Conservation (phyloP, 108 stramenopile species). For the Nitzschia sp. region DNA sequence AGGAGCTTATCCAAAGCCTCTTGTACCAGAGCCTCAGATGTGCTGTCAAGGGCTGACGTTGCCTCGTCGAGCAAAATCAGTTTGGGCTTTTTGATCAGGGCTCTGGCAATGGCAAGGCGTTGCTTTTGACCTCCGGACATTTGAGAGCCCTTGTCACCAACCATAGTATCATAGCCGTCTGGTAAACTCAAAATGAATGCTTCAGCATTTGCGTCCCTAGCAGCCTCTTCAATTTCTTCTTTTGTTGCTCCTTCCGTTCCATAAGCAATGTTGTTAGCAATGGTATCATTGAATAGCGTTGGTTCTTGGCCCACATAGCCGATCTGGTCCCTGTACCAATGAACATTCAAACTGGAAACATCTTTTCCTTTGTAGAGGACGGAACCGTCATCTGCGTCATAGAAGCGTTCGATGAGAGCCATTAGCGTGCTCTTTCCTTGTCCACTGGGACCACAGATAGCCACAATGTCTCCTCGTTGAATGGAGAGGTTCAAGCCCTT, state of each 20-base stretch:
- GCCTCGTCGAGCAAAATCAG: slow-evolving; percentile 89
- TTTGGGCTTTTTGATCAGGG: slow-evolving; percentile 76
- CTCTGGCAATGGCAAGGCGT: slow-evolving; percentile 89
- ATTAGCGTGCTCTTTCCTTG: slow-evolving; percentile 79
- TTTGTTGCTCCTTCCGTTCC: slow-evolving; percentile 59
- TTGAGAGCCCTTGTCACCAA: slow-evolving; percentile 82
- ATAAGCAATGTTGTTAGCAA: slow-evolving; percentile 91
- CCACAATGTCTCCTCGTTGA: slow-evolving; percentile 79
- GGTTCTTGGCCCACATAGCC: slow-evolving; percentile 95
- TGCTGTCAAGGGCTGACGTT: slow-evolving; percentile 66
- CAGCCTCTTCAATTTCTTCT: slow-evolving; percentile 80
- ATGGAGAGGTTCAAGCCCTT: slow-evolving; percentile 68
- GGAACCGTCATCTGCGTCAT: slow-evolving; percentile 82
- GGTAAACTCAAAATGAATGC: slow-evolving; percentile 74
- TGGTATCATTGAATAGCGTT: slow-evolving; percentile 81
- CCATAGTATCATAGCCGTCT: slow-evolving; percentile 86
- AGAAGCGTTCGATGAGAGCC: slow-evolving; percentile 88
- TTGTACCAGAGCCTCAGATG: slow-evolving; percentile 80
- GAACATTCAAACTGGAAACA: slow-evolving; percentile 70
- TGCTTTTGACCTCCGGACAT: slow-evolving; percentile 94
- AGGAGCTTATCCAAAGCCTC: slow-evolving; percentile 77
- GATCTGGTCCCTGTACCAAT: slow-evolving; percentile 50
- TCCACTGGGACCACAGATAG: slow-evolving; percentile 90
- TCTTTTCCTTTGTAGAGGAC: slow-evolving; percentile 83
- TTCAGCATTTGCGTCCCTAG: slow-evolving; percentile 90